A percentile compares a stretch with the other conserved stretches of the same genome.
These are phyloP conservation scores for Collybia sp. DNA, from an alignment of 768 basidiomycete species.

Conservation along the genomic window DNA sequence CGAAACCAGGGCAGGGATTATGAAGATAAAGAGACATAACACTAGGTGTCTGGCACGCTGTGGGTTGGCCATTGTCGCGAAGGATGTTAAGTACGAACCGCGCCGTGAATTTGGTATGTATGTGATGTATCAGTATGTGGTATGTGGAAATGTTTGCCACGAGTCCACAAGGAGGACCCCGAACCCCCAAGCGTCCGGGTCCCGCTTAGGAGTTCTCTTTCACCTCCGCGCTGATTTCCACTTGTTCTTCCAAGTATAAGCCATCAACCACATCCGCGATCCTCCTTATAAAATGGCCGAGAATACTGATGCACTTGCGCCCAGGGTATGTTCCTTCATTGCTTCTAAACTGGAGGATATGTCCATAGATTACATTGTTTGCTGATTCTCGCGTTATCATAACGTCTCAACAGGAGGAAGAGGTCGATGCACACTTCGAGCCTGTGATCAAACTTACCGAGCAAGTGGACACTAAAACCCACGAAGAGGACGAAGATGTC, in stretches of 20 bases:
- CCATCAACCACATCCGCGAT: slow-evolving; percentile 17
- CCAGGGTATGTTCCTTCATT: slow-evolving; percentile 52
- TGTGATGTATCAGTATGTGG: not conserved
- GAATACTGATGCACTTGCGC: slow-evolving; percentile 58
- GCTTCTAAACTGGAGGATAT: slow-evolving; percentile 16
- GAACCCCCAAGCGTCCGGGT: not conserved
- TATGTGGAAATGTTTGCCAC: not conserved
- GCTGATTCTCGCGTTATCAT: slow-evolving; percentile 9
- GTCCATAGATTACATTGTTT: slow-evolving; percentile 8
- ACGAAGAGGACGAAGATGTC: slow-evolving; percentile 90
- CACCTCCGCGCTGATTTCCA: slow-evolving; percentile 3
- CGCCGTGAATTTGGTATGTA: not conserved
- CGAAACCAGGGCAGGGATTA: slow-evolving; percentile 35
- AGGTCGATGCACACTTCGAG: slow-evolving; percentile 88
- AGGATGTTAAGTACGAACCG: too few relatives aligned
- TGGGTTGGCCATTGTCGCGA: slow-evolving; percentile 8
- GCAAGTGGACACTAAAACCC: slow-evolving; percentile 91
- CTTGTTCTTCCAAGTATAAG: slow-evolving; percentile 2
- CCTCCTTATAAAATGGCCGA: slow-evolving; percentile 47
- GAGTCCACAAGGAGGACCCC: not conserved
- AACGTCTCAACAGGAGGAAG: slow-evolving; percentile 53
- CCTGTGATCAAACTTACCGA: slow-evolving; percentile 96
- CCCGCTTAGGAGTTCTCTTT: not conserved
- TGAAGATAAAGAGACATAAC: slow-evolving; percentile 36
- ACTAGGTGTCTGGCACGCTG: slow-evolving; percentile 32